Evolutionary conservation across 2,329 filamentous ascomycete genomes (phyloP).

Genomic region (Calonectria ilicicola): DNA sequence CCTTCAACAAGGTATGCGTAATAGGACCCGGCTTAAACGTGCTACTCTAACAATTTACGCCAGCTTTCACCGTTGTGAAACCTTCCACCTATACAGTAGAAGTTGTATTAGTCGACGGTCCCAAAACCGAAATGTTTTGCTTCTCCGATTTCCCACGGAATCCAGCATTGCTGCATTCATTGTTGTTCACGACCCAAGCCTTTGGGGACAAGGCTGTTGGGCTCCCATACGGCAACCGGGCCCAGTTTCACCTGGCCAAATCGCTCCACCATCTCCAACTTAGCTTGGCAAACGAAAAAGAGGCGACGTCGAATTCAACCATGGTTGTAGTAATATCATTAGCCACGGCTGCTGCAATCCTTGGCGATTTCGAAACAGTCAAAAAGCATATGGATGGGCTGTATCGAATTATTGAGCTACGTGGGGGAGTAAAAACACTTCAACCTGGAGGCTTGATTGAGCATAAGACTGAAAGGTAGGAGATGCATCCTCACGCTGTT

Average conservation of each 20-base stretch:
- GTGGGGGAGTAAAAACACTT: conserved; percentile 35
- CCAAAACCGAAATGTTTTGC: conserved; percentile 31
- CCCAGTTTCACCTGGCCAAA: conserved; percentile 33
- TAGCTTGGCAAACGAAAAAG: conserved; percentile 27
- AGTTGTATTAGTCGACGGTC: conserved; percentile 18
- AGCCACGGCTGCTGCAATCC: conserved; percentile 35
- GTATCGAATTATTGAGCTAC: conserved; percentile 34
- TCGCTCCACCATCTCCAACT: conserved; percentile 34
- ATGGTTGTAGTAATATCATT: conserved; percentile 36
- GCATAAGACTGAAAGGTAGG: conserved; percentile 29
- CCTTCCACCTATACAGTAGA: conserved; percentile 33
- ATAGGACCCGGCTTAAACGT: background rate
- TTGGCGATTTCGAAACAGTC: conserved; percentile 35
- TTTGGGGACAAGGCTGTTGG: conserved; percentile 32
- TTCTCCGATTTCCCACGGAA: conserved; percentile 31
- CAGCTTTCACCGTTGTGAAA: conserved; percentile 34
- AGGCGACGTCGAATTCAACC: conserved; percentile 31
- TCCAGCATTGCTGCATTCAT: conserved; percentile 39
- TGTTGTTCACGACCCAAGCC: conserved; percentile 39
- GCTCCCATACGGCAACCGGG: conserved; percentile 11
- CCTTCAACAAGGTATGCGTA: conserved; percentile 21
- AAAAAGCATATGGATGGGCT: conserved; percentile 42
- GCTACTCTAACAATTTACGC: background rate
- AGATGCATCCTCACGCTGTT: background rate
- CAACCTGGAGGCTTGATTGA: conserved; percentile 23